These are phyloP conservation scores for Tylopilus felleus DNA, from an alignment of 768 basidiomycete genomes.

Conservation along the genomic window DNA sequence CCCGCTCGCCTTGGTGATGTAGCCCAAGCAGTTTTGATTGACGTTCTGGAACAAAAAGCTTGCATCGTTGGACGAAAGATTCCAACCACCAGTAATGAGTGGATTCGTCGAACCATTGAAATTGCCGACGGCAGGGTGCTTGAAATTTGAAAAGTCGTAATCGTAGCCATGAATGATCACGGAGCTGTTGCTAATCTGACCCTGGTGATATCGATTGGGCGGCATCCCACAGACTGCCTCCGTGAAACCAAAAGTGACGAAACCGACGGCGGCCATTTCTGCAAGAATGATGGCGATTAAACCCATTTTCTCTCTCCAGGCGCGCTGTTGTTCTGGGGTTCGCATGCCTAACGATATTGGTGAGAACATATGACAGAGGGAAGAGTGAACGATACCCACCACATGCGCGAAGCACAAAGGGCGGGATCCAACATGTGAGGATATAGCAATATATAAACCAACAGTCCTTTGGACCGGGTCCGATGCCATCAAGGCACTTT, in stretches of 20 bases:
- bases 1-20: slow-evolving; percentile 69
- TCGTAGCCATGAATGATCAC: slow-evolving; percentile 93
- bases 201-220: slow-evolving; percentile 77
- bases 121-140: slow-evolving; percentile 65
- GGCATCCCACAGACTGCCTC: slow-evolving; percentile 89
- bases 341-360: slow-evolving; percentile 58
- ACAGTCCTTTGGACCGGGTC: slow-evolving; percentile 84
- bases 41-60: slow-evolving; percentile 94
- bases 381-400: slow-evolving; percentile 48
- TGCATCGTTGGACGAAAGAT: slow-evolving; percentile 82
- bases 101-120: slow-evolving; percentile 88
- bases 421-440: slow-evolving; percentile 80
- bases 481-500: slow-evolving; percentile 66
- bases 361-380: slow-evolving; percentile 5
- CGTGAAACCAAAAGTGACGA: slow-evolving; percentile 98
- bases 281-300: slow-evolving; percentile 71
- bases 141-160: slow-evolving; percentile 87
- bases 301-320: slow-evolving; percentile 99
- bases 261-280: slow-evolving; percentile 95
- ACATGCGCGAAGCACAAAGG: slow-evolving; percentile 68
- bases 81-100: slow-evolving; percentile 70
- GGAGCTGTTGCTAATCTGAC: slow-evolving; percentile 69
- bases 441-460: slow-evolving; percentile 96
- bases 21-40: slow-evolving; percentile 74
- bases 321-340: slow-evolving; percentile 90